Evolutionary conservation across 805 yeast species (phyloP).

Genomic region (Suhomyces tanzawaensis): DNA sequence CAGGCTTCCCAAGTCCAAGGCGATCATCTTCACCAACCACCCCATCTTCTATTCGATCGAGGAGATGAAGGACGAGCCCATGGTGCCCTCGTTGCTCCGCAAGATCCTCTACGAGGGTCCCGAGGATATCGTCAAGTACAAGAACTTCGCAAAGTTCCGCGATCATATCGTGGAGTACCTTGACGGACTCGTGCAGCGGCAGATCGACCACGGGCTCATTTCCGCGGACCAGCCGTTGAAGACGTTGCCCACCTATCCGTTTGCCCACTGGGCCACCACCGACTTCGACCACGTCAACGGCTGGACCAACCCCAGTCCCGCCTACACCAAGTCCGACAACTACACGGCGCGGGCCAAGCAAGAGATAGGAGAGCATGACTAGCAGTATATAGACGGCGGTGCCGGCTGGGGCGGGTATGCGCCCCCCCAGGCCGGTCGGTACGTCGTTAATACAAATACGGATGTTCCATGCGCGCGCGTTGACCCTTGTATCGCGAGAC

Average conservation of each 20-base stretch:
- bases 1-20: constrained; percentile 60
- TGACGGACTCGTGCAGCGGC: constrained; percentile 56
- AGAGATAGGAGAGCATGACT: constrained; percentile 21
- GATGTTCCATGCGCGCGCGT: no score
- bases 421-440: no score
- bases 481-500: no score
- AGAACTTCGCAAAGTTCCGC: constrained; percentile 56
- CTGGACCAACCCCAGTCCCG: constrained; percentile 36
- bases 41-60: constrained; percentile 77
- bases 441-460: no score
- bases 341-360: constrained; percentile 21
- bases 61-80: constrained; percentile 74
- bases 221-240: constrained; percentile 53
- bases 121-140: constrained; percentile 61
- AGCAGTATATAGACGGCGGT: no score
- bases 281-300: constrained; percentile 40
- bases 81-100: constrained; percentile 72
- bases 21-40: constrained; percentile 72
- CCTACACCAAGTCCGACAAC: constrained; percentile 18
- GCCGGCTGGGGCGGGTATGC: no score
- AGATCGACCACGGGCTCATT: constrained; percentile 55
- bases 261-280: constrained; percentile 54
- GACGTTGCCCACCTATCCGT: constrained; percentile 61
- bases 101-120: constrained; percentile 68
- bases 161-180: constrained; percentile 59